Evolutionary conservation across 345 rosid genomes (phyloP), one percentile per base, ranked within the genome.

Genomic region (Streptanthus diversifolius): DNA sequence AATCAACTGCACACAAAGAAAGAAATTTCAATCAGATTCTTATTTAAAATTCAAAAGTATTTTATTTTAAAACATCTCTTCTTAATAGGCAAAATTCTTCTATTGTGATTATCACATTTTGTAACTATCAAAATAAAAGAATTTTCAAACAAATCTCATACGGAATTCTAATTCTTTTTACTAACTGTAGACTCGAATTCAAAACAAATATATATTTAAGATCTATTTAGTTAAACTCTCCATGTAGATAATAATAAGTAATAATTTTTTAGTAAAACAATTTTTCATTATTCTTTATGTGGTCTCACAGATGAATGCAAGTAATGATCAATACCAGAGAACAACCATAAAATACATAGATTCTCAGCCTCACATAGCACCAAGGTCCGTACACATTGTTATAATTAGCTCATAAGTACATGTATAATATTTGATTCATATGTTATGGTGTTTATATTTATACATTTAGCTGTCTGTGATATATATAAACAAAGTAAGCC

Each of bases 271-370:
- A 19, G 49, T 9, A 62, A 63, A 14, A 1, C 3, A n/a, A 3
- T 36, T 57, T 56, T 35, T 65, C 59, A 56, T 37, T 66, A 14
- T 49, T 33, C 7, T 51, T 15, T 43, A n/a, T 61, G 36, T 43
- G 51, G 53, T 76, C 35, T 69, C 25, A 36, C 89, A 90, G 98
- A 85, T 85, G 93, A 90, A 89, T 47, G 45, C 77, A 19, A 83
- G 80, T 40, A 87, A 61, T 43, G 79, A 70, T 52, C 79, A 87
- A 62, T 80, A 79, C 76, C 96, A 89, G 71, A 85, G 86, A 84
- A 74, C 86, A 66, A 79, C 77, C 71, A 83, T 83, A 68, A 75
- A 82, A 77, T 83, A 84, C 73, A 87, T 80, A 75, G 91, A 89
- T 78, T 80, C 83, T 8, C 92, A 82, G 55, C 69, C 86, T 17